Base-by-base conservation (phyloP, 129 eudicot genomes). In the Scalesia atractyloides region DNA sequence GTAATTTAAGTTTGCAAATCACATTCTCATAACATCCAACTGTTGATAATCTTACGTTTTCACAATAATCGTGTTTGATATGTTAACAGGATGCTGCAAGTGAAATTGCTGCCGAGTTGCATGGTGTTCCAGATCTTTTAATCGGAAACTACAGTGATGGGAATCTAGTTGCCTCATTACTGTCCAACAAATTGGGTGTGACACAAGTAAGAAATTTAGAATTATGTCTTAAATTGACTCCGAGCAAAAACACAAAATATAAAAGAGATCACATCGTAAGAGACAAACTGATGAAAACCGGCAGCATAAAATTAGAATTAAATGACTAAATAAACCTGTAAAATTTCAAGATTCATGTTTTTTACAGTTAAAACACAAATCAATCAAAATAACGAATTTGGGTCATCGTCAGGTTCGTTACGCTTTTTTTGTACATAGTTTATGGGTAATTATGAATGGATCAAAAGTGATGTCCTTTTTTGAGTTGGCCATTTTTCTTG, bases 111-210 rank as follows among this genome's bases (percentile, higher is more conserved):
- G 96, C 93, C 0, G 98, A 94, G 80, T 68, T 94, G 64, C 89
- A 83, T 51, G 98, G 92, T 66, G 69, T 56, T 59, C 99, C 97
- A 3, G 96, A 95, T 69, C 75, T 95, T 73, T 84, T 95, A 48
- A 95, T 95, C 22, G 99, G 99, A 34, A 95, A 95, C 85, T 95
- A 95, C 76, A 90, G 97, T 69, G 99, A 95, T 63, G 99, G 99
- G 20, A 95, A 95, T 69, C 87, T 95, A 34, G 99, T 95, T 19
- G 99, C 99, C 30, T 86, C 97, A 4, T 73, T 95, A 24, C 85
- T 95, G 73, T 68, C 97, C 64, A 46, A 91, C 77, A 95, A 95
- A 76, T 60, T 95, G 88, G 99, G 99, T 54, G 96, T 90, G 43
- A 95, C 99, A 3, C 90, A 94, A 93, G 98, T 90, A 34, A 53